These are phyloP conservation scores for Thraustochytrium sp. DNA, from an alignment of 352 stramenopile species.

Conservation along the genomic window DNA sequence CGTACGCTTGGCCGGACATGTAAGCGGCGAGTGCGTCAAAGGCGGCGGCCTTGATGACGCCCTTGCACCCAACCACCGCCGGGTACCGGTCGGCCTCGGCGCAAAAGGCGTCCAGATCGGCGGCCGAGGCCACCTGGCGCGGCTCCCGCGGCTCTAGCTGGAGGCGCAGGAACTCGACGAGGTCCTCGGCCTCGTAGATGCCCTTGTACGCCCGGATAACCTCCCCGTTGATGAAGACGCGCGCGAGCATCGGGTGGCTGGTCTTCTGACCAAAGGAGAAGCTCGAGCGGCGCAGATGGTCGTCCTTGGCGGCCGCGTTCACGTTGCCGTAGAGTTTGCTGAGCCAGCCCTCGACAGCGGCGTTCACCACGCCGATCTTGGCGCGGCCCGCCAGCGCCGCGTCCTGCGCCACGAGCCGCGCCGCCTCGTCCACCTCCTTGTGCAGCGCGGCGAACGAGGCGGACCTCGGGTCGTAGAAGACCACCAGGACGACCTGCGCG, in stretches of 20 bases:
- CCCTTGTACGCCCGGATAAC: neutral
- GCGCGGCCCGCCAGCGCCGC: neutral
- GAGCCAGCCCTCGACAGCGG: neutral
- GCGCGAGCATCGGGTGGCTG: neutral
- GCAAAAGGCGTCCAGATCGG: neutral
- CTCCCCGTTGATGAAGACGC: neutral
- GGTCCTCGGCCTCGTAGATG: neutral
- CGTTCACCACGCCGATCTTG: neutral
- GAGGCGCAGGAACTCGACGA: neutral
- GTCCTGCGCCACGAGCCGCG: neutral
- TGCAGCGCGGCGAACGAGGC: neutral
- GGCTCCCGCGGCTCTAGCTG: neutral
- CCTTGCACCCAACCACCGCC: neutral
- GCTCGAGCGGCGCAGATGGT: neutral
- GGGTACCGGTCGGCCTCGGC: neutral
- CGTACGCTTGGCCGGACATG: too few relatives aligned
- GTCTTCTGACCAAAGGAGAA: neutral
- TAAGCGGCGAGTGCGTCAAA: too few relatives aligned
- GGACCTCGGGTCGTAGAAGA: constrained; percentile 35
- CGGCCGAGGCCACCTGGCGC: neutral
- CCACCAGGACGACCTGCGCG: neutral
- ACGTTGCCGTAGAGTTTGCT: neutral
- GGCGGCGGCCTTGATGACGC: neutral
- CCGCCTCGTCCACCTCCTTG: neutral
- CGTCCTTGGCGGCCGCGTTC: neutral